Evolutionary conservation across 2,329 filamentous ascomycete species (phyloP).

Genomic region (Daldinia eschscholtzii): DNA sequence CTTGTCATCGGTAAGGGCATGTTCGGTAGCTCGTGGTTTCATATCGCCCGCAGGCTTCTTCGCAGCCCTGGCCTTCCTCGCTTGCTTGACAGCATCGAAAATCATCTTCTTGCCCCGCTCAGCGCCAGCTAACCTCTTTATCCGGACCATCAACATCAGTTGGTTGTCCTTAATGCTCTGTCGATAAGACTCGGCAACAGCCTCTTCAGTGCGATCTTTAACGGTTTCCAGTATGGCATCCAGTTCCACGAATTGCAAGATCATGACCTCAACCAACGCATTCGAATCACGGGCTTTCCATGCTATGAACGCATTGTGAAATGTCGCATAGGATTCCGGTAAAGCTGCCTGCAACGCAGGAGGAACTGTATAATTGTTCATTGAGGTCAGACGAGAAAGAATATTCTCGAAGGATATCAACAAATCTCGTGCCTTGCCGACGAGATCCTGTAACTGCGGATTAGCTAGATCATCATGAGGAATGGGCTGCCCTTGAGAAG

Average conservation of each 20-base stretch:
- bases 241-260: constrained; percentile 86
- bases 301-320: constrained; percentile 82
- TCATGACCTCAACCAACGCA: constrained; percentile 83
- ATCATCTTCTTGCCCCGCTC: constrained; percentile 79
- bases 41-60: constrained; percentile 78
- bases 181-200: constrained; percentile 80
- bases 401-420: constrained; percentile 83
- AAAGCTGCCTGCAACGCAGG: constrained; percentile 72
- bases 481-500: constrained; percentile 59
- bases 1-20: constrained; percentile 53
- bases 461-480: constrained; percentile 68
- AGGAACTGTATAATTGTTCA: constrained; percentile 76
- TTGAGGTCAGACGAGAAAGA: constrained; percentile 72
- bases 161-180: constrained; percentile 86
- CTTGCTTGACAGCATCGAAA: constrained; percentile 79
- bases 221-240: constrained; percentile 87
- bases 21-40: constrained; percentile 74
- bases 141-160: constrained; percentile 80
- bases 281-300: constrained; percentile 87
- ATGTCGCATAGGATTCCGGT: constrained; percentile 77
- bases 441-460: constrained; percentile 76
- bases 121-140: constrained; percentile 80
- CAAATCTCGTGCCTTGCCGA: constrained; percentile 81
- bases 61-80: constrained; percentile 72
- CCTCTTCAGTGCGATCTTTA: constrained; percentile 80